Evolutionary conservation across 2,329 filamentous ascomycete species (phyloP).

Genomic region (Zalaria sp.): DNA sequence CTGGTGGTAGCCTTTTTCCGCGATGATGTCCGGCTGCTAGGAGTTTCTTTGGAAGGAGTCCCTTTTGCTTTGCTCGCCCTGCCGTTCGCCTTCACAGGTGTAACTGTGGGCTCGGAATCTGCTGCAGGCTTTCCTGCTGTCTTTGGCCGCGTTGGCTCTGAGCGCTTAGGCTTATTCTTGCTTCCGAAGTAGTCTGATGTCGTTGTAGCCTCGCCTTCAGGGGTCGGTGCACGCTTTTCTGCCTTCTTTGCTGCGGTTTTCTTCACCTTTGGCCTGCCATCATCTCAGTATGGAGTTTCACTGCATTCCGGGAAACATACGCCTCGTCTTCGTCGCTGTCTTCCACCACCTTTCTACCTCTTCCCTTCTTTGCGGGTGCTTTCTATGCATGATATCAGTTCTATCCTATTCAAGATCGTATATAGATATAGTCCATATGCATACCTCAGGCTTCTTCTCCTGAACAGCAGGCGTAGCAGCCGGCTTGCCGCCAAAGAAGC

Average conservation of each 20-base stretch:
- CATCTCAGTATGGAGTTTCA: slow-evolving; percentile 11
- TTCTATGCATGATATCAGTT: slow-evolving; percentile 7
- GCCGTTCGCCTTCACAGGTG: slow-evolving; percentile 18
- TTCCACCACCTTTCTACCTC: slow-evolving; percentile 54
- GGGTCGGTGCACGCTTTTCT: slow-evolving; percentile 33
- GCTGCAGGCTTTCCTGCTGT: slow-evolving; percentile 9
- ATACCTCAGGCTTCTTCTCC: slow-evolving; percentile 22
- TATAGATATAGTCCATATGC: slow-evolving; percentile 2
- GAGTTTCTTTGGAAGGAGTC: slow-evolving; percentile 15
- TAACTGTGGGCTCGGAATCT: slow-evolving; percentile 21
- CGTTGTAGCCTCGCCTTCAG: slow-evolving; percentile 42
- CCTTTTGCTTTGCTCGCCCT: slow-evolving; percentile 9
- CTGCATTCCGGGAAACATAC: neutral
- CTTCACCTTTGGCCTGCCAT: slow-evolving; percentile 32
- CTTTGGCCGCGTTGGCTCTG: slow-evolving; percentile 19
- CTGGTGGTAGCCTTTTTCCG: slow-evolving; percentile 28
- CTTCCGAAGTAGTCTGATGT: slow-evolving; percentile 50
- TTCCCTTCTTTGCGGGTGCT: slow-evolving; percentile 28
- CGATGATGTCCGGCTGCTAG: slow-evolving; percentile 20
- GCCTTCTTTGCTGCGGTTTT: slow-evolving; percentile 46
- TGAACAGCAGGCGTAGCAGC: slow-evolving; percentile 37
- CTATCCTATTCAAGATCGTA: neutral
- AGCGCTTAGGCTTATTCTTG: slow-evolving; percentile 37
- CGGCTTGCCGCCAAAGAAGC: slow-evolving; percentile 73
- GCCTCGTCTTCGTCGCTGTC: slow-evolving; percentile 58